These are phyloP conservation scores for Chlorella sp. DNA, from an alignment of 139 green algal genomes.

Conservation along the genomic window DNA sequence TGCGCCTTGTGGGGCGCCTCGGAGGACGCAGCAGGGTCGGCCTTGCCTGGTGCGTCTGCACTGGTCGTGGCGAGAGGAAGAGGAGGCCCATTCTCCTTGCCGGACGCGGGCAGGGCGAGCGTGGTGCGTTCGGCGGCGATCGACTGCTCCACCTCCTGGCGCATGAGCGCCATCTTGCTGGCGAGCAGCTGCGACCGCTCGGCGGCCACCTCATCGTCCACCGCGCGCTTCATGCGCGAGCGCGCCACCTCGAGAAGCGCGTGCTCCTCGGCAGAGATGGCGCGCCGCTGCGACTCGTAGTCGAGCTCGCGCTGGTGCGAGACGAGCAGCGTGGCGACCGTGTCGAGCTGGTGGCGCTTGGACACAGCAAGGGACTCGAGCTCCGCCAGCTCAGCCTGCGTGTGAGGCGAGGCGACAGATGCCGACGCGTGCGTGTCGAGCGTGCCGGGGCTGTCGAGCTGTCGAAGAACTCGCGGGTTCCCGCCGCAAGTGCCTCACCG, in stretches of 20 bases:
- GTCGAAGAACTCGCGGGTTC: no score
- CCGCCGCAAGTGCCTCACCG: no score
- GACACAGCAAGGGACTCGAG: not conserved
- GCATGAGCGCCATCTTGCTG: constrained; percentile 6
- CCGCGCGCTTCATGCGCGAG: constrained; percentile 1
- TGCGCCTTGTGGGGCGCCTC: no score
- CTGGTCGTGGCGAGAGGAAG: not conserved
- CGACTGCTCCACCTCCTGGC: constrained; percentile 7
- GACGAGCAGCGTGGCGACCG: constrained; percentile 7
- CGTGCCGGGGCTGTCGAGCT: no score
- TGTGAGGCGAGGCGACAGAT: no score
- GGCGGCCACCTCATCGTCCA: constrained; percentile 11
- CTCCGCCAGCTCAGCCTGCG: not conserved
- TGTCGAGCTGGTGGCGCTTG: constrained; percentile 19
- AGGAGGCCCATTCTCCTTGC: not conserved
- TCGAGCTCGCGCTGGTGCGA: constrained; percentile 4
- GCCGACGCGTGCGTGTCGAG: no score
- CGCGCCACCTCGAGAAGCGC: constrained; percentile 6
- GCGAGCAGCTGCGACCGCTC: not conserved
- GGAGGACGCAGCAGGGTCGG: no score
- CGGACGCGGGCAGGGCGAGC: no score
- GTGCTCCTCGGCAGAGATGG: constrained; percentile 11
- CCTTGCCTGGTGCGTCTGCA: not conserved
- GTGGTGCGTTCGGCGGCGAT: not conserved
- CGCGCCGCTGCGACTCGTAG: constrained; percentile 1